Evolutionary conservation across 2,329 filamentous ascomycete species (phyloP).

Genomic region (Phialophora macrospora): DNA sequence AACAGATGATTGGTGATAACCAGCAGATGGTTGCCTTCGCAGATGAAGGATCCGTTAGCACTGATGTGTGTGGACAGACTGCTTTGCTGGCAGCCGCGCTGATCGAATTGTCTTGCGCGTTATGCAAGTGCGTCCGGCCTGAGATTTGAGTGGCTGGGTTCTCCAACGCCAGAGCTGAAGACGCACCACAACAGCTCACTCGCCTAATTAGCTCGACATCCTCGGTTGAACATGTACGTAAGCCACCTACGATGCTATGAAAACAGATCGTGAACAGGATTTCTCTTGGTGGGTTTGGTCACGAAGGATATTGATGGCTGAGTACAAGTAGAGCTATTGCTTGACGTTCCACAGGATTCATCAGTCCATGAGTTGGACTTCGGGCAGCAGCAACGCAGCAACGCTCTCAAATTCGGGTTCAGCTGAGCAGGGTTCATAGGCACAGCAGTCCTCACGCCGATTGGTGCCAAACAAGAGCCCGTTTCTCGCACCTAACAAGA

Average conservation of each 20-base stretch:
- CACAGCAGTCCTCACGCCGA: neutral
- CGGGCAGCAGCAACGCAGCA: neutral
- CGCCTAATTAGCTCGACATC: slow-evolving; percentile 6
- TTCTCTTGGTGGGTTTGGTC: neutral
- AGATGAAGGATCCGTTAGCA: neutral
- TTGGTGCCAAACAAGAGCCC: neutral
- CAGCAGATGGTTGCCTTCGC: slow-evolving; percentile 1
- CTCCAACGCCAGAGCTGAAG: neutral
- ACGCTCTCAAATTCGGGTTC: neutral
- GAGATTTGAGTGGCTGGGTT: slow-evolving; percentile 33
- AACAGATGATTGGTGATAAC: slow-evolving; percentile 8
- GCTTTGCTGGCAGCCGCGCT: slow-evolving; percentile 26
- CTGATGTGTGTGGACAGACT: slow-evolving; percentile 9
- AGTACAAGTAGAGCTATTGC: neutral
- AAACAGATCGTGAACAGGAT: neutral
- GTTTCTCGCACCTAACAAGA: neutral
- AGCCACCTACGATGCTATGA: neutral
- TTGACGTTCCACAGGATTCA: neutral
- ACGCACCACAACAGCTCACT: slow-evolving; percentile 1
- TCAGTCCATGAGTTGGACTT: neutral
- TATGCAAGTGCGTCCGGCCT: slow-evolving; percentile 20
- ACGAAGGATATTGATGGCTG: neutral
- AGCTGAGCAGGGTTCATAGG: neutral
- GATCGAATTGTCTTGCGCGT: slow-evolving; percentile 26
- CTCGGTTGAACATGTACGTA: neutral